phyloP scores from a whole-genome alignment of 2,329 filamentous ascomycete genomes.

The Orbilia quercus region DNA sequence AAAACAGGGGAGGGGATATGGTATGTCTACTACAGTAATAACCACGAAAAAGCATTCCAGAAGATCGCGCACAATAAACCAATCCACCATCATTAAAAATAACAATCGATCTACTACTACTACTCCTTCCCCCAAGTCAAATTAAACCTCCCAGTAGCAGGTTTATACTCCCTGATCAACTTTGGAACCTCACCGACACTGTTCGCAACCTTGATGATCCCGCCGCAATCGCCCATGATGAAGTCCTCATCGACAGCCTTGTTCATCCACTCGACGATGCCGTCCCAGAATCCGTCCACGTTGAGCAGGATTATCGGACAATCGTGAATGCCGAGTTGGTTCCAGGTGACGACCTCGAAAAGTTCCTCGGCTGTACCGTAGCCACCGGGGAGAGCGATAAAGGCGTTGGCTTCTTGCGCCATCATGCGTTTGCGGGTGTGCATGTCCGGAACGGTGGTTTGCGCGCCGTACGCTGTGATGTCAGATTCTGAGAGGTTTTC shows the following conservation, averaged over 20 bases:
- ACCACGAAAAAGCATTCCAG: not conserved
- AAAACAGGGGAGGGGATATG: no score
- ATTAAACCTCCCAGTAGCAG: constrained; percentile 79
- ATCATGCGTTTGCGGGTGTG: constrained; percentile 95
- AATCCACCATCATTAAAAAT: constrained; percentile 24
- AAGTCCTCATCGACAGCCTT: constrained; percentile 81
- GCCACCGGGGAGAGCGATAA: constrained; percentile 87
- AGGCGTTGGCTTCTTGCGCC: constrained; percentile 86
- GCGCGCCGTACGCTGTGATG: constrained; percentile 74
- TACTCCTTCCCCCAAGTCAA: constrained; percentile 81
- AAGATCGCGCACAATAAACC: not conserved
- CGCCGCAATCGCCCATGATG: constrained; percentile 75
- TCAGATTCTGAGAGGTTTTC: constrained; percentile 71
- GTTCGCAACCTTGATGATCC: constrained; percentile 81
- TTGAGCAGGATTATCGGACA: constrained; percentile 84
- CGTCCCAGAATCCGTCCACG: constrained; percentile 91
- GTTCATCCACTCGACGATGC: constrained; percentile 82
- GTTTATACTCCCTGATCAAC: constrained; percentile 78
- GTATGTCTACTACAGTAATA: not conserved
- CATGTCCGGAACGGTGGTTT: constrained; percentile 93
- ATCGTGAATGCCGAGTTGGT: constrained; percentile 91
- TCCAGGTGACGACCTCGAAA: constrained; percentile 92
- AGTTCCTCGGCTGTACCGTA: constrained; percentile 97
- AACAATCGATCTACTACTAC: no score
- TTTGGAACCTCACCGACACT: constrained; percentile 77